These are phyloP conservation scores for Zymoseptoria passerinii DNA, from an alignment of 2,329 filamentous ascomycete species.

Conservation along the genomic window DNA sequence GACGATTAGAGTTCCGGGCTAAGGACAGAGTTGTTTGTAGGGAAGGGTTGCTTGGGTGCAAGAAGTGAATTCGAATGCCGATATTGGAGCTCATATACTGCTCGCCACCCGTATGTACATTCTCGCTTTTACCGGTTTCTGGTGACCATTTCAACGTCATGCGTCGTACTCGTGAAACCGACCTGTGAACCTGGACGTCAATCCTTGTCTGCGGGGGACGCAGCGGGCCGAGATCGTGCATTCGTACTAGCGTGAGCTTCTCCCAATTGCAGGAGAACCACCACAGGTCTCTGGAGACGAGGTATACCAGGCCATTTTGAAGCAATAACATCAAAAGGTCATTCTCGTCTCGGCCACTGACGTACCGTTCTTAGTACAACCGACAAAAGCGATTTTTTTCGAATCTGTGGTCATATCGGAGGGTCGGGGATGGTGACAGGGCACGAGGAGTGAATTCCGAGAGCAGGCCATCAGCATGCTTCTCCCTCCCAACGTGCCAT, in stretches of 20 bases:
- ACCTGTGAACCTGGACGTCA: neutral
- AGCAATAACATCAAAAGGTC: neutral
- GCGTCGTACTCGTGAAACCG: neutral
- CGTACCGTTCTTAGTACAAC: neutral
- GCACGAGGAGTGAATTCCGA: neutral
- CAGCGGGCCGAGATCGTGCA: neutral
- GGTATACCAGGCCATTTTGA: neutral
- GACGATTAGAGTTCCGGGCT: neutral
- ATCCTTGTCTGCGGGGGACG: neutral
- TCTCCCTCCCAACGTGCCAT: neutral
- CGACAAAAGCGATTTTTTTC: neutral
- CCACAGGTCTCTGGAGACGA: neutral
- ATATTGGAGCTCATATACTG: neutral
- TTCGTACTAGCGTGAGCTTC: neutral
- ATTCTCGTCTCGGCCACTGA: neutral
- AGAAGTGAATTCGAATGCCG: neutral
- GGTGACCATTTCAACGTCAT: neutral
- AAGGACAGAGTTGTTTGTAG: neutral
- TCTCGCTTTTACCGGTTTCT: neutral
- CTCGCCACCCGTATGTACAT: neutral
- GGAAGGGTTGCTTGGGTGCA: neutral
- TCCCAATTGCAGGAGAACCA: neutral
- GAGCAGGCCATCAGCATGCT: neutral
- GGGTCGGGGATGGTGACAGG: neutral
- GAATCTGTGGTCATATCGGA: neutral